Evolutionary conservation across 768 basidiomycete genomes (phyloP).

Genomic region (Suillus occidentalis): DNA sequence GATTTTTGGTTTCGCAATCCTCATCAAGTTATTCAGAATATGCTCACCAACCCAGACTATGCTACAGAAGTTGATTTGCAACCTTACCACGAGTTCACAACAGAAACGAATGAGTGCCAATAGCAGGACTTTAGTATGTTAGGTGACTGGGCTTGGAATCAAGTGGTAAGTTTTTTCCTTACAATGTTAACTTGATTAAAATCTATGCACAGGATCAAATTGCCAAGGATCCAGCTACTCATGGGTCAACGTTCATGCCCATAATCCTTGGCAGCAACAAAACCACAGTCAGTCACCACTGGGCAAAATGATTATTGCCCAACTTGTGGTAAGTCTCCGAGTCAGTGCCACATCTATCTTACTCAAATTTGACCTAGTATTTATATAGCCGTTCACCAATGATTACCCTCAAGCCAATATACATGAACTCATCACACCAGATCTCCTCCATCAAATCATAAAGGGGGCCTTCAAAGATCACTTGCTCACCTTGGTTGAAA

Average conservation of each 20-base stretch:
- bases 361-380: neutral
- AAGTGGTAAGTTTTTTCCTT: no score
- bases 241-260: constrained; percentile 21
- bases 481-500: constrained; percentile 34
- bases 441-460: constrained; percentile 49
- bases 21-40: constrained; percentile 14
- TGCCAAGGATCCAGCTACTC: constrained; percentile 15
- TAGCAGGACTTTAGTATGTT: no score
- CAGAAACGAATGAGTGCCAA: constrained; percentile 4
- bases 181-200: neutral
- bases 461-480: constrained; percentile 50
- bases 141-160: no score
- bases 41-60: constrained; percentile 26
- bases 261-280: constrained; percentile 28
- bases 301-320: constrained; percentile 15
- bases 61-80: constrained; percentile 17
- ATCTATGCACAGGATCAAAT: constrained; percentile 9
- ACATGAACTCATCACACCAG: constrained; percentile 35
- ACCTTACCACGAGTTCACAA: constrained; percentile 17
- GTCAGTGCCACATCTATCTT: neutral
- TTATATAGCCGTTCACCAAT: constrained; percentile 8
- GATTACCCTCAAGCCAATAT: constrained; percentile 23
- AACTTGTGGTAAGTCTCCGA: constrained; percentile 6
- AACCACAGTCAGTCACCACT: constrained; percentile 26
- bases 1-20: constrained; percentile 30